Base-by-base conservation (phyloP, 176 grass and related monocot species). In the Secale cereale region DNA sequence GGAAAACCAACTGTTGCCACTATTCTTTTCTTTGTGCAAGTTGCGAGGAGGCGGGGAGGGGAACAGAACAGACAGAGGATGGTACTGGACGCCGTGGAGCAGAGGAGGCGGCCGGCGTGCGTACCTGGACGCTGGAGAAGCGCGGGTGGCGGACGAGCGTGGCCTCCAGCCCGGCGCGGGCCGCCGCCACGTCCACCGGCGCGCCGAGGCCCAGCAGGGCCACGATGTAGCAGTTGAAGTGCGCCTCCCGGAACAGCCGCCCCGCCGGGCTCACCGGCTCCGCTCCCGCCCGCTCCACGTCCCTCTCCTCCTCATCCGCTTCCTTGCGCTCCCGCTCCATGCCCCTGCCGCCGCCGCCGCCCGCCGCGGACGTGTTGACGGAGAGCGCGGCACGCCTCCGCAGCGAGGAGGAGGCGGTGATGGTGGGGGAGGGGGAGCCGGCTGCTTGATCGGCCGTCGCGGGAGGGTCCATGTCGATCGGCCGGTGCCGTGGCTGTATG, bases 81-180 rank as follows among this genome's bases (percentile, higher is more conserved):
- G 29, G 56, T 29, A n/a, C n/a, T n/a, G 22, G 61, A 3, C n/a
- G n/a, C n/a, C n/a, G 39, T 10, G 14, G 40, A n/a, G n/a, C n/a
- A n/a, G n/a, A n/a, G n/a, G n/a, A n/a, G n/a, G 13, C 3, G 6
- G 69, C 17, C 3, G 1, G 0, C 8, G 66, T 2, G 0, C 83
- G 79, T 63, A 99, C 97, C 85, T 91, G 97, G 61, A 96, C 46
- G 87, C 97, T 99, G 76, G 70, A 94, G 88, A 99, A 99, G n/a
- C 91, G 86, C 1, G 91, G 93, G 89, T 99, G 97, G 59, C 76
- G 86, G 52, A 70, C 81, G 86, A 99, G 81, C 3, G 97, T 89
- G 22, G 78, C 91, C 63, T 81, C 78, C 22, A 99, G 74, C 40
- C 93, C 97, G 20, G 80, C 65, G 68, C 86, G 86, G 70, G 74